phyloP scores from a whole-genome alignment of 2,329 filamentous ascomycete species.

The Aspergillus arachidicola region DNA sequence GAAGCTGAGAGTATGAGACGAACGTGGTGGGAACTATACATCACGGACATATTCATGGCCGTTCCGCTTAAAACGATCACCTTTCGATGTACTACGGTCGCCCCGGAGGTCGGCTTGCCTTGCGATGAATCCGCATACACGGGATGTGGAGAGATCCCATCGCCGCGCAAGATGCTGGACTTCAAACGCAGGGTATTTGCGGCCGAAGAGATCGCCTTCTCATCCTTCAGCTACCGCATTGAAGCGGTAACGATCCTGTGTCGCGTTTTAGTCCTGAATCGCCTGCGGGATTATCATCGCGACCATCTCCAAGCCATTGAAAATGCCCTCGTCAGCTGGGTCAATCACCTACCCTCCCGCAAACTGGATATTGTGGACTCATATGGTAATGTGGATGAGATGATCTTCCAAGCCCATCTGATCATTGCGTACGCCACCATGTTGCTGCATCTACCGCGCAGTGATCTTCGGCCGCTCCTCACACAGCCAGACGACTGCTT shows the following conservation, averaged over 20 bases:
- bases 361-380: conserved; percentile 71
- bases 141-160: conserved; percentile 56
- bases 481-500: conserved; percentile 28
- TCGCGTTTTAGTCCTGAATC: conserved; percentile 61
- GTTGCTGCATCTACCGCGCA: conserved; percentile 74
- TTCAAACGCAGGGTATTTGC: conserved; percentile 65
- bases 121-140: conserved; percentile 70
- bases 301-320: conserved; percentile 62
- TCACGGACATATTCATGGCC: conserved; percentile 78
- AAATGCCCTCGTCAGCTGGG: conserved; percentile 68
- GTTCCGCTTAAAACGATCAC: conserved; percentile 55
- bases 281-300: conserved; percentile 42
- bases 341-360: conserved; percentile 69
- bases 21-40: conserved; percentile 84
- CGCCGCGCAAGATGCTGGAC: conserved; percentile 58
- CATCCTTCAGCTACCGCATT: conserved; percentile 81
- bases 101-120: conserved; percentile 69
- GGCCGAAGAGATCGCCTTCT: conserved; percentile 69
- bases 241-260: conserved; percentile 76
- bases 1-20: conserved; percentile 81
- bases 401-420: conserved; percentile 43
- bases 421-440: conserved; percentile 57
- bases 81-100: conserved; percentile 70
- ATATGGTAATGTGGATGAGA: conserved; percentile 73
- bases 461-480: conserved; percentile 57